Base-by-base conservation (phyloP, 2,329 filamentous ascomycete species). In the Aspergillus awamori region DNA sequence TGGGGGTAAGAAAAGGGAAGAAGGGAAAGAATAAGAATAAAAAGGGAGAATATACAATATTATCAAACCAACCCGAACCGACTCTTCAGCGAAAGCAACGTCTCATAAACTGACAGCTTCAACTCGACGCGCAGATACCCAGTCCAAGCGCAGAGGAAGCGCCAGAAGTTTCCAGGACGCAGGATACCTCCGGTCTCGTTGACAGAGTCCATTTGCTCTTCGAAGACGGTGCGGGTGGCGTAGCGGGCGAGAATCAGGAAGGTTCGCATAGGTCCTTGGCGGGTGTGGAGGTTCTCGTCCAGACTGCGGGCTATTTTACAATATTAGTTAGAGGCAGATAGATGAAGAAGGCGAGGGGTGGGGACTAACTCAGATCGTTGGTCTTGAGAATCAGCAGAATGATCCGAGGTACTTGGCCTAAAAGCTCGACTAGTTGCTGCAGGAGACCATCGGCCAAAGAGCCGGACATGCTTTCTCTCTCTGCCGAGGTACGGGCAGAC, bases 371-470 rank as follows among this genome's bases (percentile, higher is more conserved):
- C 41, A 99, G 81, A 78, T 99, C 95, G 75, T 99, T 99, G 2
- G 95, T 99, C 80, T 99, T 99, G 64, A 99, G 84, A 67, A 99
- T 98, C 28, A 99, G 82, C 11, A 99, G 83, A 58, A 99, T 97
- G 66, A 99, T 92, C 48, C 93, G 84, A 0, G 95, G 95, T 6
- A 99, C 93, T 69, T 92, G 87, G 52, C 92, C 92, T 5, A 99
- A 86, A 67, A 99, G 82, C 67, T 93, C 89, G 7, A 99, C 92
- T 6, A 99, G 83, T 70, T 97, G 90, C 63, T 91, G 90, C 39
- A 99, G 83, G 74, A 99, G 86, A 8, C 94, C 94, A 58, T 97
- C 92, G 52, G 93, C 90, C 61, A 99, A 81, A 0, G 92, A 91
- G 53, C 87, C 86, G 56, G 90, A 89, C 75, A 99, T 96, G n/a